These are phyloP conservation scores for Xenosphaeropsis pyriputrescens DNA, from an alignment of 2,329 filamentous ascomycete species.

Conservation along the genomic window DNA sequence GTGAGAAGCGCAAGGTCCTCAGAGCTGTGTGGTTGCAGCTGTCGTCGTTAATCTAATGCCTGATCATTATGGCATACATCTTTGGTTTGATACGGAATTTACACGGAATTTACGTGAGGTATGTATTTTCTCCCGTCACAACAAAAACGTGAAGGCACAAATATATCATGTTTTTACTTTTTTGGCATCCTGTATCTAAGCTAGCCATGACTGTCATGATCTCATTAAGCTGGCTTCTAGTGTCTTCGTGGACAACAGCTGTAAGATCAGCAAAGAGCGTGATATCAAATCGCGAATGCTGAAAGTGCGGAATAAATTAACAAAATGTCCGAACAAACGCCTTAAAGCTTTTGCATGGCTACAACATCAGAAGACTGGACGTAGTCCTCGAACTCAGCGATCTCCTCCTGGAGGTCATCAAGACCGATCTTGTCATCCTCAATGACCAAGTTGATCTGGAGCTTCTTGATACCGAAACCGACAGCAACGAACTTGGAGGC, in stretches of 20 bases:
- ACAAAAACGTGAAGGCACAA: too few relatives aligned
- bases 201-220: constrained; percentile 14
- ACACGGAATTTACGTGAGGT: too few relatives aligned
- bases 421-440: constrained; percentile 94
- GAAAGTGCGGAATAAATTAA: constrained; percentile 2
- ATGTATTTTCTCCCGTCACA: too few relatives aligned
- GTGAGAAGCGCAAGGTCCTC: neutral
- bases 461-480: constrained; percentile 97
- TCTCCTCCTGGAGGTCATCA: constrained; percentile 75
- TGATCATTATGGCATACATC: too few relatives aligned
- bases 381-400: constrained; percentile 79
- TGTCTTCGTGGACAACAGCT: constrained; percentile 7
- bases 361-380: constrained; percentile 88
- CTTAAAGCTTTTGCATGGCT: constrained; percentile 88
- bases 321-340: constrained; percentile 13
- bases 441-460: constrained; percentile 95
- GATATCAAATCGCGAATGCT: constrained; percentile 12
- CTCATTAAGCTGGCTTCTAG: constrained; percentile 11
- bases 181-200: constrained; percentile 7
- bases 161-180: neutral
- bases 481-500: constrained; percentile 76
- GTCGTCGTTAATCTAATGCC: too few relatives aligned
- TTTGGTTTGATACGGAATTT: too few relatives aligned
- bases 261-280: constrained; percentile 9
- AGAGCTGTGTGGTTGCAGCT: neutral